These are phyloP conservation scores for Pterulicium gracile DNA, from an alignment of 1,284 basidiomycete species.

Conservation along the genomic window DNA sequence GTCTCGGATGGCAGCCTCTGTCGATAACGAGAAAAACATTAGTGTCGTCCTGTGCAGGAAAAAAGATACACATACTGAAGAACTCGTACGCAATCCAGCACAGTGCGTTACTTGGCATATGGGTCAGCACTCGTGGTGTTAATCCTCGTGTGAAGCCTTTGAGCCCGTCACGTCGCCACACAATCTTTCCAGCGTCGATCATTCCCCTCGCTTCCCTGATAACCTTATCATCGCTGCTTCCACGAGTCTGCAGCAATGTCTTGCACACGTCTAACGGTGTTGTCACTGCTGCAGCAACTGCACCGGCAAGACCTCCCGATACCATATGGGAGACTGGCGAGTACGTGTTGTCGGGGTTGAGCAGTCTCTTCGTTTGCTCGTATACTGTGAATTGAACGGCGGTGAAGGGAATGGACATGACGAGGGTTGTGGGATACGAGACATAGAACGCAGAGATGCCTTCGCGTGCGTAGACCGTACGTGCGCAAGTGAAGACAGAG, in stretches of 20 bases:
- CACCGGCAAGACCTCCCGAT: conserved; percentile 89
- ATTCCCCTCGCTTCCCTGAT: conserved; percentile 84
- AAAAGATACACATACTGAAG: conserved; percentile 66
- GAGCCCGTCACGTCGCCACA: conserved; percentile 77
- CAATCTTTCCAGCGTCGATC: conserved; percentile 82
- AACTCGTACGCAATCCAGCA: conserved; percentile 98
- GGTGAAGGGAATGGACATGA: conserved; percentile 96
- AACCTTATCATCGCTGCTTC: conserved; percentile 70
- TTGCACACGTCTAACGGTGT: conserved; percentile 99
- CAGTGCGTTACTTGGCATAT: conserved; percentile 95
- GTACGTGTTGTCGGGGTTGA: conserved; percentile 85
- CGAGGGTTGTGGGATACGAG: conserved; percentile 96
- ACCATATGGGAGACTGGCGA: conserved; percentile 87
- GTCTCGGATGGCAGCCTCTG: background rate
- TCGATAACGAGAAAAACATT: background rate
- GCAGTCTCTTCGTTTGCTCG: conserved; percentile 81
- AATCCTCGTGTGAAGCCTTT: conserved; percentile 85
- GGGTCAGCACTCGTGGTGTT: conserved; percentile 86
- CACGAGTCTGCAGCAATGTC: conserved; percentile 91
- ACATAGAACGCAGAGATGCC: conserved; percentile 93
- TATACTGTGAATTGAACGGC: conserved; percentile 97
- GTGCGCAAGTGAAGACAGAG: conserved; percentile 76
- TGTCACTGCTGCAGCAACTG: conserved; percentile 89
- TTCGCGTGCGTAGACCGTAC: conserved; percentile 76
- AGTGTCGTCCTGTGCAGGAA: background rate